phyloP scores from a whole-genome alignment of 192 early-diverging fungal species.

The Umbelopsis isabellina region DNA sequence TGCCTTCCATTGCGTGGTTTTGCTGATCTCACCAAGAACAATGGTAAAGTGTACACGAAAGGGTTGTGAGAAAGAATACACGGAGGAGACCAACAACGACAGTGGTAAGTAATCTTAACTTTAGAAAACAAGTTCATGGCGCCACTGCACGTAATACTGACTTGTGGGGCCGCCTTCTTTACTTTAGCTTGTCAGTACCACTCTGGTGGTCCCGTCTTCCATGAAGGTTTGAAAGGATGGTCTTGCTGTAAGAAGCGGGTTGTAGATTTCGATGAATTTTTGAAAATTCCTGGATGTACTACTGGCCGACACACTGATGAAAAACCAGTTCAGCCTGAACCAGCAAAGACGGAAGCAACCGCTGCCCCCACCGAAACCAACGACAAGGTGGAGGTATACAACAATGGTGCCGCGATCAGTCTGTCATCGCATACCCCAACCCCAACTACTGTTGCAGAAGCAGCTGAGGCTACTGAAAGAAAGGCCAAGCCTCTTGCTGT shows the following conservation, averaged over 20 bases:
- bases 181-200: slow-evolving; percentile 81
- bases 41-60: slow-evolving; percentile 72
- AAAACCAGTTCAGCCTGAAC: slow-evolving; percentile 30
- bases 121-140: neutral
- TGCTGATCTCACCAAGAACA: slow-evolving; percentile 24
- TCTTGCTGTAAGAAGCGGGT: slow-evolving; percentile 92
- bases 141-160: neutral
- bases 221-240: slow-evolving; percentile 96
- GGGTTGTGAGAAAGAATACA: slow-evolving; percentile 88
- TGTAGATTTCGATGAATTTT: slow-evolving; percentile 90
- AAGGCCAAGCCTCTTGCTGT: slow-evolving; percentile 27
- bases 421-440: slow-evolving; percentile 30
- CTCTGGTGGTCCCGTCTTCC: slow-evolving; percentile 89
- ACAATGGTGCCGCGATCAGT: slow-evolving; percentile 24
- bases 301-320: slow-evolving; percentile 70
- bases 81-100: slow-evolving; percentile 72
- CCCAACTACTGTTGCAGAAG: slow-evolving; percentile 34
- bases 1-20: slow-evolving; percentile 14
- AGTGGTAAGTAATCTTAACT: slow-evolving; percentile 34
- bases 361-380: slow-evolving; percentile 34
- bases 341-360: slow-evolving; percentile 30
- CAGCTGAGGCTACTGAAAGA: slow-evolving; percentile 55
- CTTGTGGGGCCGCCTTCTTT: neutral
- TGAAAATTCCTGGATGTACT: slow-evolving; percentile 87
- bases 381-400: slow-evolving; percentile 45